Evolutionary conservation across 805 yeast species (phyloP).

Genomic region (Isabelozyma heimii): DNA sequence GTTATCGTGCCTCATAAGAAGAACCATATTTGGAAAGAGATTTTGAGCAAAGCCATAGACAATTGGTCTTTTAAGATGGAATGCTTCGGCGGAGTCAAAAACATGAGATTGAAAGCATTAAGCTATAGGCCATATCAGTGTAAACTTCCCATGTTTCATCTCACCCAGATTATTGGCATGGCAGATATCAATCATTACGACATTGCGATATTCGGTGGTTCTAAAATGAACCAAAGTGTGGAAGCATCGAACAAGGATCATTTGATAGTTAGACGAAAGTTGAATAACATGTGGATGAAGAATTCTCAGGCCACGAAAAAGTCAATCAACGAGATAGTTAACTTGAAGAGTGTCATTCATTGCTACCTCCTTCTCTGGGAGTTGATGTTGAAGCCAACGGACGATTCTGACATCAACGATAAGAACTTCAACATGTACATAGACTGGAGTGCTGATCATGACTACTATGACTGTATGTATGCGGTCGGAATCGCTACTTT

Average conservation of each 20-base stretch:
- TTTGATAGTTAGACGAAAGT: slow-evolving; percentile 29
- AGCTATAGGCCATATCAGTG: slow-evolving; percentile 43
- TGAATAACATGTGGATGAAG: slow-evolving; percentile 30
- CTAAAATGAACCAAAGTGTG: slow-evolving; percentile 69
- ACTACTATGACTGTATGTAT: slow-evolving; percentile 35
- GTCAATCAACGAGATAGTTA: slow-evolving; percentile 25
- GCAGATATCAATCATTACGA: slow-evolving; percentile 74
- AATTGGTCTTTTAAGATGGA: slow-evolving; percentile 57
- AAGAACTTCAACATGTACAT: slow-evolving; percentile 6
- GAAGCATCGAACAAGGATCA: slow-evolving; percentile 35
- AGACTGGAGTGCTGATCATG: slow-evolving; percentile 32
- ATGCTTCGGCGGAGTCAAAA: neutral
- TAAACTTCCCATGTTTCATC: slow-evolving; percentile 65
- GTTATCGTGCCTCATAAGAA: slow-evolving; percentile 9
- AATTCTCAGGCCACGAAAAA: slow-evolving; percentile 4
- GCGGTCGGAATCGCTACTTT: slow-evolving; percentile 36
- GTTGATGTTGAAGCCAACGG: slow-evolving; percentile 27
- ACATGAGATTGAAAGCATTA: slow-evolving; percentile 5
- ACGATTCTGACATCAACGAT: slow-evolving; percentile 7
- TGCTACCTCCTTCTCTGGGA: slow-evolving; percentile 41
- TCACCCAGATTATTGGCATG: slow-evolving; percentile 62
- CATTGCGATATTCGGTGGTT: slow-evolving; percentile 75
- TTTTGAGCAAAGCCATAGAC: slow-evolving; percentile 67
- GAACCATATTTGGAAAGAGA: slow-evolving; percentile 65
- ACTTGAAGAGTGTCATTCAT: slow-evolving; percentile 35